phyloP scores from a whole-genome alignment of 208 protist genomes.

The Acanthamoeba royreba region DNA sequence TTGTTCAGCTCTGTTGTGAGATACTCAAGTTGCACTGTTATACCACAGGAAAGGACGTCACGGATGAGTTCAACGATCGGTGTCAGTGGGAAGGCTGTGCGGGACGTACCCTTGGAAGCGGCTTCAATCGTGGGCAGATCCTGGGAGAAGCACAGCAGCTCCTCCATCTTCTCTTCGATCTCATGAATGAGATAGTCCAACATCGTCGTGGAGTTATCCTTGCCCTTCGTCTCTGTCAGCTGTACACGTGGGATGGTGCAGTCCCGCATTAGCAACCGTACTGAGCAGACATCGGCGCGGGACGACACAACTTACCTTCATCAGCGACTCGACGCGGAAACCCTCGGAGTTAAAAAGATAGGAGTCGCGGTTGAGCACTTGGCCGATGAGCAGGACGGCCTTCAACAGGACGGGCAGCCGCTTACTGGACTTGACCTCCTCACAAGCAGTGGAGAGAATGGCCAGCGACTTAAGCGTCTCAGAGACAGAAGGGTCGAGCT shows the following conservation, averaged over 20 bases:
- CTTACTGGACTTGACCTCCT: not conserved
- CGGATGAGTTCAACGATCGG: too few relatives aligned
- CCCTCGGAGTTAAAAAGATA: not conserved
- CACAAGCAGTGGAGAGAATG: not conserved
- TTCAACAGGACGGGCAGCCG: not conserved
- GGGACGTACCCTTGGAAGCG: not conserved
- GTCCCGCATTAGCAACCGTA: not conserved
- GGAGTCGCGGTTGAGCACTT: not conserved
- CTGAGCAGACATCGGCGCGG: not conserved
- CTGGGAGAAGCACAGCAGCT: not conserved
- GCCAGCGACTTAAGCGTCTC: not conserved
- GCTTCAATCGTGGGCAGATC: not conserved
- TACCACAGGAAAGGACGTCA: too few relatives aligned
- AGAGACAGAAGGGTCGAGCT: not conserved
- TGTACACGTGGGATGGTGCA: not conserved
- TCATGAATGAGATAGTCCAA: not conserved
- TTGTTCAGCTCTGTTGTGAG: not conserved
- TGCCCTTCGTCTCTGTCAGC: slow-evolving; percentile 1
- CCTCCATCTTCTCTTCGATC: slow-evolving; percentile 16
- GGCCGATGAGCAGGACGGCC: not conserved
- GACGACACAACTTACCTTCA: not conserved
- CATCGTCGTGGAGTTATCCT: not conserved
- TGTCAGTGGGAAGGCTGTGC: too few relatives aligned
- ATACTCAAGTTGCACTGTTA: not conserved
- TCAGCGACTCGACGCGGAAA: not conserved